These are phyloP conservation scores for Biscogniauxia marginata DNA, from an alignment of 2,329 filamentous ascomycete species.

Conservation along the genomic window DNA sequence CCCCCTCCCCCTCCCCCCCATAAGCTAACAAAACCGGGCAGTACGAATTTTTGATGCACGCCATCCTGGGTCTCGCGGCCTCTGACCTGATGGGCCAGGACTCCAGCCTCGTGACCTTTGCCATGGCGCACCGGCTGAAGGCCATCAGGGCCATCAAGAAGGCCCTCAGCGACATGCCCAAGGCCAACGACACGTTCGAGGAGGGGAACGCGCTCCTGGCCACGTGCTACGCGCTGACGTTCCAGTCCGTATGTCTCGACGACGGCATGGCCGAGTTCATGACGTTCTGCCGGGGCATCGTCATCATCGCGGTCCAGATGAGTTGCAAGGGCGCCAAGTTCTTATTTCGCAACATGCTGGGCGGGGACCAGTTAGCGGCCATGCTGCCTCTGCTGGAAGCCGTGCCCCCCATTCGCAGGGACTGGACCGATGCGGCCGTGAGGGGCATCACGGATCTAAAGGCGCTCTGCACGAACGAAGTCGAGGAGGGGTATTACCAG, in stretches of 20 bases:
- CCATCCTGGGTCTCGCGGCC: slow-evolving; percentile 63
- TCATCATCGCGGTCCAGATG: slow-evolving; percentile 56
- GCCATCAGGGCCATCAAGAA: slow-evolving; percentile 63
- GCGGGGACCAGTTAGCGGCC: slow-evolving; percentile 39
- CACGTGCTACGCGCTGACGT: slow-evolving; percentile 58
- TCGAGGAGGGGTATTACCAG: slow-evolving; percentile 47
- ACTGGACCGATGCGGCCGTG: slow-evolving; percentile 48
- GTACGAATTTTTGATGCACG: slow-evolving; percentile 63
- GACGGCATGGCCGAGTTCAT: slow-evolving; percentile 61
- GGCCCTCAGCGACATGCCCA: slow-evolving; percentile 44
- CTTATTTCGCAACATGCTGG: slow-evolving; percentile 48
- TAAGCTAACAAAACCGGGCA: slow-evolving; percentile 9
- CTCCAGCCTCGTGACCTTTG: slow-evolving; percentile 51
- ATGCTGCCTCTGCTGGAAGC: slow-evolving; percentile 46
- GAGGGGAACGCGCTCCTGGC: slow-evolving; percentile 60
- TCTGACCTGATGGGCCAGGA: slow-evolving; percentile 59
- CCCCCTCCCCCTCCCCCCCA: too few relatives aligned
- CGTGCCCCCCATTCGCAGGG: slow-evolving; percentile 44
- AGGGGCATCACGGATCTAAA: slow-evolving; percentile 41
- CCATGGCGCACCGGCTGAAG: slow-evolving; percentile 63
- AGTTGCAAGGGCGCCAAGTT: slow-evolving; percentile 47
- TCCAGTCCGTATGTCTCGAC: slow-evolving; percentile 56
- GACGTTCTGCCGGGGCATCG: slow-evolving; percentile 58
- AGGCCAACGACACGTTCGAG: slow-evolving; percentile 42
- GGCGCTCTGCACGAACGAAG: slow-evolving; percentile 41